Evolutionary conservation across 352 stramenopile species (phyloP).

Genomic region (Elongisporangium undulatum): DNA sequence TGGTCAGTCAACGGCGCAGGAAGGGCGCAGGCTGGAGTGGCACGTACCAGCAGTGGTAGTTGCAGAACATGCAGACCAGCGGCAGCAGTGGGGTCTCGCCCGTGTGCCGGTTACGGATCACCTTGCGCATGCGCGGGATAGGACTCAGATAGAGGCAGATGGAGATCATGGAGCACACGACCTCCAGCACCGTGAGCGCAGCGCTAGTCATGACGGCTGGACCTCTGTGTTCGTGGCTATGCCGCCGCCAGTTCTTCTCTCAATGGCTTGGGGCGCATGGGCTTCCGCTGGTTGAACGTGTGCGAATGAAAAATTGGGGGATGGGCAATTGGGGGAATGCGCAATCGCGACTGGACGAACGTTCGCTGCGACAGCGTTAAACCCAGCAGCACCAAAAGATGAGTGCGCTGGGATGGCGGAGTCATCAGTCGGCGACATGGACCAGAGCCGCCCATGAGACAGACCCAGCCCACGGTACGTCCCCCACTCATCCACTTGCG

Average conservation of each 20-base stretch:
- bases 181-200: slow-evolving; percentile 19
- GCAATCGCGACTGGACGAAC: too few species aligned
- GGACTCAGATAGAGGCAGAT: slow-evolving; percentile 18
- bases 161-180: slow-evolving; percentile 12
- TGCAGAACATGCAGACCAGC: slow-evolving; percentile 31
- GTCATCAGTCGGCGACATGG: not conserved
- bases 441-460: not conserved
- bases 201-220: not conserved
- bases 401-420: not conserved
- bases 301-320: too few species aligned
- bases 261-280: too few species aligned
- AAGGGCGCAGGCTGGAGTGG: not conserved
- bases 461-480: too few species aligned
- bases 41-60: slow-evolving; percentile 10
- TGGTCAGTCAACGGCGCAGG: not conserved
- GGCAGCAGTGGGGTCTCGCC: slow-evolving; percentile 33
- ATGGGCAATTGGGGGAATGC: too few species aligned
- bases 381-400: not conserved
- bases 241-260: too few species aligned
- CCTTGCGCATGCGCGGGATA: slow-evolving; percentile 15
- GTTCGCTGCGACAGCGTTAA: not conserved
- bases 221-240: too few species aligned
- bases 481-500: not conserved
- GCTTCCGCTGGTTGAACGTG: too few species aligned
- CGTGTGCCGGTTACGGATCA: slow-evolving; percentile 17